Evolutionary conservation across 768 basidiomycete genomes (phyloP), one percentile per base, ranked within the genome.

Genomic region (Termitomyces sp.): DNA sequence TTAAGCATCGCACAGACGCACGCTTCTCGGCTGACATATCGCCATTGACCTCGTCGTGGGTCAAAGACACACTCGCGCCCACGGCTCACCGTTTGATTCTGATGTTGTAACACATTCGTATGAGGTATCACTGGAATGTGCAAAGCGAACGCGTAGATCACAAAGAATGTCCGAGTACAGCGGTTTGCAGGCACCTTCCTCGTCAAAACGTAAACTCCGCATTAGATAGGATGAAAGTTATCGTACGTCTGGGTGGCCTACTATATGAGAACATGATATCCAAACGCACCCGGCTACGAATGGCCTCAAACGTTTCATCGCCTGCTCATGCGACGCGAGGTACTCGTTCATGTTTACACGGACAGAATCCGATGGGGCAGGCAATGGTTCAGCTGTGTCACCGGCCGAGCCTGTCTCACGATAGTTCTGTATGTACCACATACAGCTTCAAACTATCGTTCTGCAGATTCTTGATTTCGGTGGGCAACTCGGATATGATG

Each of bases 231-330:
- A 67, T 98, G 96, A 45, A 98, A 79, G 26, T 87, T 88, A 64
- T 93, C 86, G 55, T 96, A 94, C 1, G 93, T 95, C 56, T 94
- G 77, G n/a, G 91, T 89, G 32, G 94, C 93, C 76, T 98, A 97
- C 96, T 98, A 60, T 36, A 30, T 56, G 7, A 40, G 32, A 10
- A 10, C 1, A 13, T 2, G 2, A 5, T 5, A 5, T 30, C 30
- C 3, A 4, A 6, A 82, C 94, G 63, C 65, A 97, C 96, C 70
- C 94, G 79, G 1, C 96, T 94, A 61, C 94, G 86, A 80, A 99
- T 98, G 10, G 90, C 94, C 71, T 98, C 95, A 68, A 99, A 99
- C 0, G 97, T 67, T 99, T 98, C 85, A 98, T 94, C 53, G 92
- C 85, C 72, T 97, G 92, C 68, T 98, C 96, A 67, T 99, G 98